Conservation (phyloP, 305 asterid genomes). For the Fraxinus paxiana region DNA sequence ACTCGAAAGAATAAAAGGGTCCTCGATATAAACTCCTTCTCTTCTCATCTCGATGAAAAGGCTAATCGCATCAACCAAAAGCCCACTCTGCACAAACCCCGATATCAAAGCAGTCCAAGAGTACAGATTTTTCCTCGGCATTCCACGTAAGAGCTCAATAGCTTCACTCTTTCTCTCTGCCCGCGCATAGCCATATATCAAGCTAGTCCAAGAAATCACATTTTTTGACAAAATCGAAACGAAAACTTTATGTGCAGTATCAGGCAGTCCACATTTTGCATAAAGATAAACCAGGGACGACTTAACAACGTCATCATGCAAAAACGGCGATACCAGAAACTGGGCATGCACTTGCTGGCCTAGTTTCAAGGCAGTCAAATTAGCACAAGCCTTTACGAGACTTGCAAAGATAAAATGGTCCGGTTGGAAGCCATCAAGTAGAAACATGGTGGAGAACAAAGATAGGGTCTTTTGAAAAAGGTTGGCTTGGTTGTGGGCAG, state of each 20-base stretch:
- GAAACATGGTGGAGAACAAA: slow-evolving; percentile 35
- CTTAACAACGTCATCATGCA: slow-evolving; percentile 59
- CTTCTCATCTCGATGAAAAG: slow-evolving; percentile 56
- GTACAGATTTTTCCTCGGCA: slow-evolving; percentile 39
- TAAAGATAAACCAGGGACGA: slow-evolving; percentile 72
- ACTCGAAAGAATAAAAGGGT: slow-evolving; percentile 55
- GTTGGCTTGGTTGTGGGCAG: slow-evolving; percentile 54
- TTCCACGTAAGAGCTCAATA: slow-evolving; percentile 34
- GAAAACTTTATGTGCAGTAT: slow-evolving; percentile 48
- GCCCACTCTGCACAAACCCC: slow-evolving; percentile 63
- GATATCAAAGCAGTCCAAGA: slow-evolving; percentile 73
- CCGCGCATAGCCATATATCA: slow-evolving; percentile 66
- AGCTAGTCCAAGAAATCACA: slow-evolving; percentile 62
- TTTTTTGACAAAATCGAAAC: slow-evolving; percentile 45
- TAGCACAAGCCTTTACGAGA: slow-evolving; percentile 62
- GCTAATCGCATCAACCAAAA: slow-evolving; percentile 42
- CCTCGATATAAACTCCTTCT: slow-evolving; percentile 43
- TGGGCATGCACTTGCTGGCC: slow-evolving; percentile 71
- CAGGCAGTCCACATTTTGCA: slow-evolving; percentile 61
- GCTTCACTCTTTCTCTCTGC: slow-evolving; percentile 59
- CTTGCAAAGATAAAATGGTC: slow-evolving; percentile 64
- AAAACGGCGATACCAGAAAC: slow-evolving; percentile 44
- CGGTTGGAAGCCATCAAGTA: slow-evolving; percentile 36
- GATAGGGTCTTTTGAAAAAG: slow-evolving; percentile 35
- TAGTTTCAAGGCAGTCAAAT: slow-evolving; percentile 31